A percentile compares a stretch with the other conserved stretches of the same genome.
Evolutionary conservation across 768 basidiomycete genomes (phyloP).

Genomic region (Boletus rubroflammeus): DNA sequence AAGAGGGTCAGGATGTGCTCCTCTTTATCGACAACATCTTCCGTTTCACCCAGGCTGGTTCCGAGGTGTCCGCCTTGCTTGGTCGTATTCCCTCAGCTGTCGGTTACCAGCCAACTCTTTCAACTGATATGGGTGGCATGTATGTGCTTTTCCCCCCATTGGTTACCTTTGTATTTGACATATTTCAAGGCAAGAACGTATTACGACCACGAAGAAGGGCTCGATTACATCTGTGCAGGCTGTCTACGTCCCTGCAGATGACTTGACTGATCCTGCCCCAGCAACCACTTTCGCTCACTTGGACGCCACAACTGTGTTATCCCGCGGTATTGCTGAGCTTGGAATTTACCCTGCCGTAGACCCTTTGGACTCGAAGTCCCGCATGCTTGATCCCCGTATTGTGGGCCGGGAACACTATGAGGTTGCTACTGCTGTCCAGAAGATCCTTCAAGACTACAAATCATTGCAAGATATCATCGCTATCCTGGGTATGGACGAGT

Average conservation of each 20-base stretch:
- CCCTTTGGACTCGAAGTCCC: slow-evolving; percentile 98
- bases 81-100: slow-evolving; percentile 99
- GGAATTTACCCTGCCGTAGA: slow-evolving; percentile 99
- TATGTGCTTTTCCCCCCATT: slow-evolving; percentile 37
- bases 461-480: slow-evolving; percentile 99
- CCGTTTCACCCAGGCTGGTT: slow-evolving; percentile 99
- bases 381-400: slow-evolving; percentile 99
- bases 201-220: slow-evolving; percentile 99
- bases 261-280: slow-evolving; percentile 99
- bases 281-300: slow-evolving; percentile 99
- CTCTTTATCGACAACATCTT: slow-evolving; percentile 99
- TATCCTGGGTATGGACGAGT: slow-evolving; percentile 99
- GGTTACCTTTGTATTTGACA: slow-evolving; percentile 4
- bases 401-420: slow-evolving; percentile 94
- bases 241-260: slow-evolving; percentile 99
- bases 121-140: slow-evolving; percentile 99
- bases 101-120: slow-evolving; percentile 99
- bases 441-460: slow-evolving; percentile 97
- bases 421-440: slow-evolving; percentile 94
- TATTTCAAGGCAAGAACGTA: slow-evolving; percentile 87
- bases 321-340: slow-evolving; percentile 97
- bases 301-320: slow-evolving; percentile 99
- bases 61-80: slow-evolving; percentile 98
- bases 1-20: slow-evolving; percentile 99
- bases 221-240: slow-evolving; percentile 99